Conservation (phyloP, 441 rosid genomes). For the Gossypium lobatum region DNA sequence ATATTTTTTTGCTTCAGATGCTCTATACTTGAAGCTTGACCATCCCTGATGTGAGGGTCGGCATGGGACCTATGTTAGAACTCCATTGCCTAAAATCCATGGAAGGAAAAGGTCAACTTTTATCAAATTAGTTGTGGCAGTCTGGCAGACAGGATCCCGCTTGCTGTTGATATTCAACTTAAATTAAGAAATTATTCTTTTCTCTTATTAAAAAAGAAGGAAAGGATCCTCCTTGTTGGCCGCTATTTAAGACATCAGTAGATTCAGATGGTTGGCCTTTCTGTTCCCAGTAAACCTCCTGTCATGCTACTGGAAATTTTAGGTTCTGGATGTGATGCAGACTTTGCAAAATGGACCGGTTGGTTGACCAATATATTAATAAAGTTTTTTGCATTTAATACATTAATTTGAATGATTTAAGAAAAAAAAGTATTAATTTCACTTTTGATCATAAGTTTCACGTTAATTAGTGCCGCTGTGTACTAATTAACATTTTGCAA, state of each 20-base stretch:
- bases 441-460: neutral
- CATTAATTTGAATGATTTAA: neutral
- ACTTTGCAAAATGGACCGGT: neutral
- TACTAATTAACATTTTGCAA: neutral
- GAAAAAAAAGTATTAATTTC: neutral
- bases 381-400: neutral
- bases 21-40: neutral
- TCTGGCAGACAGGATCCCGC: neutral
- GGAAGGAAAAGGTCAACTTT: neutral
- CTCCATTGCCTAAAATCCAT: neutral
- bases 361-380: neutral
- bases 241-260: neutral
- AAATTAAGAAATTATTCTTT: neutral
- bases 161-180: neutral
- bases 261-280: neutral
- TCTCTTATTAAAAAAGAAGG: neutral
- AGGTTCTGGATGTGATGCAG: neutral
- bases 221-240: neutral
- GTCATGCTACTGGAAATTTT: neutral
- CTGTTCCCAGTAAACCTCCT: neutral
- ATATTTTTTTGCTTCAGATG: neutral
- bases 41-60: neutral
- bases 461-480: neutral
- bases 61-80: neutral
- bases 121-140: neutral